phyloP scores from a whole-genome alignment of 495 filamentous ascomycete genomes.

The Aspergillus affinis region DNA sequence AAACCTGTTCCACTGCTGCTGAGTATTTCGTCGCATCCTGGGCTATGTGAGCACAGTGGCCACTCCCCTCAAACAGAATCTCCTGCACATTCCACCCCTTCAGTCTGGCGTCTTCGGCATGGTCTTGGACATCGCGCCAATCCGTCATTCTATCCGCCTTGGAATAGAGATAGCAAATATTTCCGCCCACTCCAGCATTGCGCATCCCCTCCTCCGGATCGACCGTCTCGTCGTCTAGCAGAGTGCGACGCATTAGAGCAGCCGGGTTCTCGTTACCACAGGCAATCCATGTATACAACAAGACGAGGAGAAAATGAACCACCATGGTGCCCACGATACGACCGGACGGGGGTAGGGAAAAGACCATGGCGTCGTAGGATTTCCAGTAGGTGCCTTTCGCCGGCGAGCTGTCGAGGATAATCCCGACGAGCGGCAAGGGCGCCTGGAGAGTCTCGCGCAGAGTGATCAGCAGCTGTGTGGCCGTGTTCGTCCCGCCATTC shows the following conservation, averaged over 20 bases:
- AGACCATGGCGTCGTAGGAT: conserved; percentile 10
- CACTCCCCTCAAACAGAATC: conserved; percentile 6
- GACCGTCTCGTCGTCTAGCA: conserved; percentile 7
- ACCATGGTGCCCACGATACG: background rate
- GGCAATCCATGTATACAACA: conserved; percentile 8
- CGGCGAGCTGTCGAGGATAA: conserved; percentile 7
- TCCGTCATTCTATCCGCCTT: conserved; percentile 6
- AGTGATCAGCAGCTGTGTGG: conserved; percentile 8
- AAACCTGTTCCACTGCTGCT: background rate
- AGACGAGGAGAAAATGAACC: conserved; percentile 3
- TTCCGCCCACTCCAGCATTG: too few relatives aligned
- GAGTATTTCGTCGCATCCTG: background rate
- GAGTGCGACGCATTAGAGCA: conserved; percentile 5
- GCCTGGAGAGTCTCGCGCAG: conserved; percentile 2
- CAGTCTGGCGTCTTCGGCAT: background rate
- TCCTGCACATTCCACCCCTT: conserved; percentile 7
- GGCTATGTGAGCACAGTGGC: conserved; percentile 6
- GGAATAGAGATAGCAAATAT: conserved; percentile 6
- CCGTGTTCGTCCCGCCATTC: conserved; percentile 8
- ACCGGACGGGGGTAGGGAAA: conserved; percentile 4
- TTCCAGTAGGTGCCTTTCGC: conserved; percentile 9
- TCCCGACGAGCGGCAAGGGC: conserved; percentile 5
- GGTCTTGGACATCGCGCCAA: conserved; percentile 7
- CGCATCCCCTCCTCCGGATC: background rate
- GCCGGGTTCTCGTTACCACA: conserved; percentile 11